Evolutionary conservation across 352 stramenopile genomes (phyloP).

Genomic region (Pythium sukuiense): DNA sequence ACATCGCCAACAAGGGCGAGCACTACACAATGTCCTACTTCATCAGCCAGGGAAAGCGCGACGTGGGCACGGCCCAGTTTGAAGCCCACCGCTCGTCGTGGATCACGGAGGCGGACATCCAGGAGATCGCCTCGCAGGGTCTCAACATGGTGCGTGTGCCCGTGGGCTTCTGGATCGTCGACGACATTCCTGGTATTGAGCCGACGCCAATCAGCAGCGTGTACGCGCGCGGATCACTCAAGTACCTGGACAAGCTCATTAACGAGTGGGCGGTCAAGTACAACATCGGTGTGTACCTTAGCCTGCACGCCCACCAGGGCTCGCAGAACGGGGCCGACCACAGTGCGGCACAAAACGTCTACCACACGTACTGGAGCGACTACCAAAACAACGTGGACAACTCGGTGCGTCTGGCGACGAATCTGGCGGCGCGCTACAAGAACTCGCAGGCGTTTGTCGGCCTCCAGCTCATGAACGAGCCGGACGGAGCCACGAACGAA

Average conservation of each 20-base stretch:
- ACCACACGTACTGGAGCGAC: slow-evolving; percentile 28
- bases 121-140: slow-evolving; percentile 29
- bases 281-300: slow-evolving; percentile 56
- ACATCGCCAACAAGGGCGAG: slow-evolving; percentile 22
- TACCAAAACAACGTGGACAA: slow-evolving; percentile 27
- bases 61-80: not conserved
- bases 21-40: slow-evolving; percentile 7
- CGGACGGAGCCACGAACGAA: slow-evolving; percentile 24
- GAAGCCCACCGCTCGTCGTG: slow-evolving; percentile 27
- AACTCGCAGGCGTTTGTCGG: slow-evolving; percentile 47
- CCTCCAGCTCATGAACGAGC: slow-evolving; percentile 59
- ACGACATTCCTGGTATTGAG: slow-evolving; percentile 14
- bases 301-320: slow-evolving; percentile 50
- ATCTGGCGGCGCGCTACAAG: slow-evolving; percentile 45
- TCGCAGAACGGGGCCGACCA: slow-evolving; percentile 64
- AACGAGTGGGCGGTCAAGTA: slow-evolving; percentile 49
- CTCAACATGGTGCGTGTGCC: slow-evolving; percentile 38
- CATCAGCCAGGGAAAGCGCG: not conserved
- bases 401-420: slow-evolving; percentile 39
- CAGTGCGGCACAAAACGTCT: slow-evolving; percentile 30
- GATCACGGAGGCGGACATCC: slow-evolving; percentile 32
- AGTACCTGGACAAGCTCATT: slow-evolving; percentile 58
- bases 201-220: slow-evolving; percentile 1
- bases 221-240: slow-evolving; percentile 30
- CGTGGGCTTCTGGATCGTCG: slow-evolving; percentile 58